Percentiles rank a stretch among this genome's conserved stretches.
Conservation (phyloP, 2,329 filamentous ascomycete species). For the Mariannaea sp. region DNA sequence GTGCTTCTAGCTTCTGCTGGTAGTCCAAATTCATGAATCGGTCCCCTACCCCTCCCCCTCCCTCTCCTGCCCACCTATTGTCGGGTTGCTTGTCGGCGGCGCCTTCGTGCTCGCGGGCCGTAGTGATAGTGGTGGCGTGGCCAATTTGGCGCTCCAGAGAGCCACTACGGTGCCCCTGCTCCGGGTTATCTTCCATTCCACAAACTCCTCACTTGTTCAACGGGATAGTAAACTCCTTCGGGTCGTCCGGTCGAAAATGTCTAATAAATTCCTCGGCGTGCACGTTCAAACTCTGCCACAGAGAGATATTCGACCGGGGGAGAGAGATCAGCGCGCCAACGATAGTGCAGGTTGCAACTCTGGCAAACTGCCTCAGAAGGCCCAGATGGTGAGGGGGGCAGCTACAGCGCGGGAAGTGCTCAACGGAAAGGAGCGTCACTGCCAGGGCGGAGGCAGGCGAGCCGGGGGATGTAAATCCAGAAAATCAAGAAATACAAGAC, state of each 20-base stretch:
- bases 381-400: too few relatives aligned
- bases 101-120: background rate
- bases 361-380: background rate
- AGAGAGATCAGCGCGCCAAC: too few relatives aligned
- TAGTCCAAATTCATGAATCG: background rate
- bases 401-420: too few relatives aligned
- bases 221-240: background rate
- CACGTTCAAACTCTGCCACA: too few relatives aligned
- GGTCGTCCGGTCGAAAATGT: too few relatives aligned
- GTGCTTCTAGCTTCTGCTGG: background rate
- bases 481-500: conserved; percentile 3
- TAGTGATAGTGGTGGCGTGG: conserved; percentile 3
- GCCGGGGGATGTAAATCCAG: background rate
- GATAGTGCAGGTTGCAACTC: too few relatives aligned
- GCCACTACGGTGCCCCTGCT: conserved; percentile 20
- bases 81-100: background rate
- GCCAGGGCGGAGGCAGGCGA: background rate
- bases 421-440: background rate
- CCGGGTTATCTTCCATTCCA: conserved; percentile 39
- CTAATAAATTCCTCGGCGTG: too few relatives aligned
- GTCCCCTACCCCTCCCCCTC: background rate
- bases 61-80: background rate
- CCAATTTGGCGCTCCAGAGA: conserved; percentile 4
- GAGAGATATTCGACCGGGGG: too few relatives aligned
- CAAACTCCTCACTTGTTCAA: conserved; percentile 9